These are phyloP conservation scores for Penicillium thymicola DNA, from an alignment of 2,329 filamentous ascomycete species.

Conservation along the genomic window DNA sequence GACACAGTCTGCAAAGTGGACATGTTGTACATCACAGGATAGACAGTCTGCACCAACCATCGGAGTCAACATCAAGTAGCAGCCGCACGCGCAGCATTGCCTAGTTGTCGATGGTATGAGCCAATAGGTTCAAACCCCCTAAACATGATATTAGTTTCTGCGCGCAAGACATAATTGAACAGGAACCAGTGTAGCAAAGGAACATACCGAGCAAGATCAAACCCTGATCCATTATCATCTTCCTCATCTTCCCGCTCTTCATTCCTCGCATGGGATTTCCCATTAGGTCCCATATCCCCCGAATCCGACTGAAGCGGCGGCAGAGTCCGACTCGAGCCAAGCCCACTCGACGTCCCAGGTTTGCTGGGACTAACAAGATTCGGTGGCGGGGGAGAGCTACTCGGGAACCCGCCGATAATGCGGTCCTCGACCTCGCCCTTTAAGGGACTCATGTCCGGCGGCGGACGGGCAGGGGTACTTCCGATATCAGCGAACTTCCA, in stretches of 20 bases:
- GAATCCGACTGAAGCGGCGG: constrained; percentile 35
- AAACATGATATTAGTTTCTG: constrained; percentile 8
- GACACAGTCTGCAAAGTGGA: constrained; percentile 8
- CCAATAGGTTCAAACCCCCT: constrained; percentile 51
- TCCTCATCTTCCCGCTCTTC: constrained; percentile 43
- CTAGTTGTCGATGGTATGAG: constrained; percentile 45
- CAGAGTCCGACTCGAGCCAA: constrained; percentile 29
- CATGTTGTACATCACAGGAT: constrained; percentile 16
- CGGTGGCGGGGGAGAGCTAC: constrained; percentile 48
- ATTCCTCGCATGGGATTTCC: constrained; percentile 14
- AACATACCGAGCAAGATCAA: constrained; percentile 47
- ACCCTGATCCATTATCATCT: constrained; percentile 41
- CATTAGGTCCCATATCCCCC: constrained; percentile 17
- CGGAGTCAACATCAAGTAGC: constrained; percentile 23
- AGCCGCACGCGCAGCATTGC: constrained; percentile 37
- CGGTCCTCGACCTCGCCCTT: constrained; percentile 42
- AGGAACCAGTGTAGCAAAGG: not conserved
- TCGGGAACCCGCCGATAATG: constrained; percentile 40
- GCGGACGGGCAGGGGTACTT: constrained; percentile 43
- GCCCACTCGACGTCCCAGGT: constrained; percentile 33
- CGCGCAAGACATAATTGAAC: not conserved
- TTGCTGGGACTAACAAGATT: constrained; percentile 47
- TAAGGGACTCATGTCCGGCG: constrained; percentile 47
- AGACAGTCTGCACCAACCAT: not conserved
- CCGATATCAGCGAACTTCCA: constrained; percentile 50